phyloP scores from a whole-genome alignment of 2,329 filamentous ascomycete genomes.

The Fusarium sp. region DNA sequence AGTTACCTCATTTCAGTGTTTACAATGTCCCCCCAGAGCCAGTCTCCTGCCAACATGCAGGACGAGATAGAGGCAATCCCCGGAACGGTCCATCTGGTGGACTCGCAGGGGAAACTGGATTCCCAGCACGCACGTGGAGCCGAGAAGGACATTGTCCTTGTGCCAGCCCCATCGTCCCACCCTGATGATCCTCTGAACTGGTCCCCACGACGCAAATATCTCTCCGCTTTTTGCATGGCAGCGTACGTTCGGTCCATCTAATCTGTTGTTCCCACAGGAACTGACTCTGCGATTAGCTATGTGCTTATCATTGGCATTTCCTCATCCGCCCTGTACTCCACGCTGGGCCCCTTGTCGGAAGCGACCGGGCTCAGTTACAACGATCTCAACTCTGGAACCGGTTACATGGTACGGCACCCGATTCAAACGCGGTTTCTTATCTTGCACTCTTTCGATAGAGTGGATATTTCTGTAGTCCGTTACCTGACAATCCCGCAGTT shows the following conservation, averaged over 20 bases:
- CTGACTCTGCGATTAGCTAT: background rate
- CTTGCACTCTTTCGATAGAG: background rate
- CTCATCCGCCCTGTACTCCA: background rate
- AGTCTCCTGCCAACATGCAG: background rate
- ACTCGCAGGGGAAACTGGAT: background rate
- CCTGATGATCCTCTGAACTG: background rate
- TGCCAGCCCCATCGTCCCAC: background rate
- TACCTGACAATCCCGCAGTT: background rate
- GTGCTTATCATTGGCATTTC: background rate
- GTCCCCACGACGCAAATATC: background rate
- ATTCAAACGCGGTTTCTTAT: background rate
- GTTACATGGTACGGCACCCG: background rate
- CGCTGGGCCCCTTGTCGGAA: background rate
- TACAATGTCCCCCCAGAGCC: background rate
- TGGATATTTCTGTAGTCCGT: background rate
- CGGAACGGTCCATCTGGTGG: constrained; percentile 6
- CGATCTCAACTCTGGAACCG: background rate
- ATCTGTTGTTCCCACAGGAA: rapidly evolving
- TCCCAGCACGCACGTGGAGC: background rate
- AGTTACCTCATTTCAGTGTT: background rate
- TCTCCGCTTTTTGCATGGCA: background rate
- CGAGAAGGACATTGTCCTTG: background rate
- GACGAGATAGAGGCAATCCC: constrained; percentile 4
- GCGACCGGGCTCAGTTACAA: background rate
- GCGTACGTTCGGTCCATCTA: background rate